These are phyloP conservation scores for Atkinsonella hypoxylon DNA, from an alignment of 2,329 filamentous ascomycete genomes.

Conservation along the genomic window DNA sequence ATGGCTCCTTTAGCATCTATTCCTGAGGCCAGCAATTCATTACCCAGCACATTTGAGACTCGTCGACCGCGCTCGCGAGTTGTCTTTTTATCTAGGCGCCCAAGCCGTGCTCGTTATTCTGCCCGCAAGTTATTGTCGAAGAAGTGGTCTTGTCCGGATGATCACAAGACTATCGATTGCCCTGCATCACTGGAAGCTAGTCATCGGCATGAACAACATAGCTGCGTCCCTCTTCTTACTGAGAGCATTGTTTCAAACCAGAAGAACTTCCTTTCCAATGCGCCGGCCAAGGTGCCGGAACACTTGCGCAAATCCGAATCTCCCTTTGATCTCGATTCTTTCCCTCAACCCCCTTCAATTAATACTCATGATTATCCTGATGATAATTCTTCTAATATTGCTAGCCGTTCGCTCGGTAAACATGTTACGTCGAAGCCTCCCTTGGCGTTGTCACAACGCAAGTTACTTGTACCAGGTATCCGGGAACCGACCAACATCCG, in stretches of 20 bases:
- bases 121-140: slow-evolving; percentile 4
- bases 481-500: slow-evolving; percentile 1
- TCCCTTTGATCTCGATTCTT: slow-evolving; percentile 14
- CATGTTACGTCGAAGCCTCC: slow-evolving; percentile 5
- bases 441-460: slow-evolving; percentile 3
- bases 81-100: slow-evolving; percentile 15
- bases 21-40: slow-evolving; percentile 12
- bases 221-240: neutral
- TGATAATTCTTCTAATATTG: neutral
- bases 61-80: slow-evolving; percentile 15
- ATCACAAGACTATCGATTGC: neutral
- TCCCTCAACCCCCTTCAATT: slow-evolving; percentile 12
- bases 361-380: slow-evolving; percentile 1
- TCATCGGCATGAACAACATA: neutral
- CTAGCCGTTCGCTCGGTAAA: neutral
- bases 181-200: neutral
- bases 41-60: slow-evolving; percentile 10
- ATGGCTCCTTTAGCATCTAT: slow-evolving; percentile 21
- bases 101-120: slow-evolving; percentile 12
- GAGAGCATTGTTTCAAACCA: neutral
- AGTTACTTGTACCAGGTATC: slow-evolving; percentile 1
- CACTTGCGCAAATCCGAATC: slow-evolving; percentile 8
- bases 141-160: neutral
- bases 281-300: neutral
- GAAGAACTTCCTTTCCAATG: neutral